phyloP scores from a whole-genome alignment of 805 yeast genomes.

The Lachancea sp. region DNA sequence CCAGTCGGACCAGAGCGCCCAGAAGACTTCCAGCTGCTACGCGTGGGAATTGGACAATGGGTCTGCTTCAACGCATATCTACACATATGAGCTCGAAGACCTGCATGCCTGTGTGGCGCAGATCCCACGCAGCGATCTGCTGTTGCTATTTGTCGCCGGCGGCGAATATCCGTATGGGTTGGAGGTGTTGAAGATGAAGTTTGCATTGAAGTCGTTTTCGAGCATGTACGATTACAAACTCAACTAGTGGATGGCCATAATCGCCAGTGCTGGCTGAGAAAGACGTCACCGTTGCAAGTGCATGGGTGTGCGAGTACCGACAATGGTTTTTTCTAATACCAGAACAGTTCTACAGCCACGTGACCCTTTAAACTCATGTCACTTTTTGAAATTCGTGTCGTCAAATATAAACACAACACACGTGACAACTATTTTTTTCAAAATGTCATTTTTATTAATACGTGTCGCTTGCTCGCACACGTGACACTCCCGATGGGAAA shows the following conservation, averaged over 20 bases:
- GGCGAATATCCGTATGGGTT: slow-evolving; percentile 27
- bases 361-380: background rate
- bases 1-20: slow-evolving; percentile 14
- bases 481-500: too few species aligned
- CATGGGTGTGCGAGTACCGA: too few species aligned
- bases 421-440: too few species aligned
- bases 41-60: slow-evolving; percentile 6
- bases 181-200: slow-evolving; percentile 27
- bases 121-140: slow-evolving; percentile 26
- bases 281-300: too few species aligned
- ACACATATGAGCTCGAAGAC: slow-evolving; percentile 30
- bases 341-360: too few species aligned
- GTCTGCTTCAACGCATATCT: slow-evolving; percentile 18
- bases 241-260: too few species aligned
- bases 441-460: too few species aligned
- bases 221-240: slow-evolving; percentile 25
- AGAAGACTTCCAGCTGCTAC: slow-evolving; percentile 15
- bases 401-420: too few species aligned
- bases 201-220: slow-evolving; percentile 18
- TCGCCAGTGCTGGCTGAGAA: too few species aligned
- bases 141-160: slow-evolving; percentile 25
- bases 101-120: slow-evolving; percentile 28
- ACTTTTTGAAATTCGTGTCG: too few species aligned
- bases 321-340: too few species aligned
- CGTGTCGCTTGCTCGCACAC: too few species aligned